These are phyloP conservation scores for Stylonectria norvegica DNA, from an alignment of 2,329 filamentous ascomycete species.

Conservation along the genomic window DNA sequence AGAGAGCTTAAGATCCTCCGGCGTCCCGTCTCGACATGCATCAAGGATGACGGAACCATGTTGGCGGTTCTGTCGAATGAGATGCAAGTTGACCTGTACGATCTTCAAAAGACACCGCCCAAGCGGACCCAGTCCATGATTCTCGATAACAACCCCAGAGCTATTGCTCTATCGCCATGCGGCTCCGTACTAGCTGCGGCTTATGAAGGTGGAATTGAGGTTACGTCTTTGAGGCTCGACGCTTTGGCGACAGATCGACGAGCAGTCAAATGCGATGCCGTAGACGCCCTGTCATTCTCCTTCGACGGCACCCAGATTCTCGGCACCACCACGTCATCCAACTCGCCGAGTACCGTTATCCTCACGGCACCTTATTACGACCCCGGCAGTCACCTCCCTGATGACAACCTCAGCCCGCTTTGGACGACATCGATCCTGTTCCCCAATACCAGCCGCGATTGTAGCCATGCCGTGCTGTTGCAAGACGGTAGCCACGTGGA, in stretches of 20 bases:
- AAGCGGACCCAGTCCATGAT: constrained; percentile 71
- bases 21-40: constrained; percentile 71
- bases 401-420: constrained; percentile 67
- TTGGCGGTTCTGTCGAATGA: constrained; percentile 78
- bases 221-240: constrained; percentile 67
- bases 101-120: constrained; percentile 61
- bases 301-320: constrained; percentile 74
- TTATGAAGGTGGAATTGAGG: constrained; percentile 85
- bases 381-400: constrained; percentile 61
- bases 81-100: constrained; percentile 84
- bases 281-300: constrained; percentile 73
- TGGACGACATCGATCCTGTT: constrained; percentile 87
- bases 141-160: constrained; percentile 72
- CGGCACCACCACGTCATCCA: constrained; percentile 66
- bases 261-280: constrained; percentile 73
- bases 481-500: constrained; percentile 60
- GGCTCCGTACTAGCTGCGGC: constrained; percentile 80
- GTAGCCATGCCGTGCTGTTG: constrained; percentile 71
- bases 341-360: constrained; percentile 67
- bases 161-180: constrained; percentile 77
- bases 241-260: constrained; percentile 64
- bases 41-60: constrained; percentile 72
- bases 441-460: constrained; percentile 74
- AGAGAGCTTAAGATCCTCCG: constrained; percentile 78
- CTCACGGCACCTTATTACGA: constrained; percentile 78